Base-by-base conservation (phyloP, 305 asterid species). In the Ajuga reptans region DNA sequence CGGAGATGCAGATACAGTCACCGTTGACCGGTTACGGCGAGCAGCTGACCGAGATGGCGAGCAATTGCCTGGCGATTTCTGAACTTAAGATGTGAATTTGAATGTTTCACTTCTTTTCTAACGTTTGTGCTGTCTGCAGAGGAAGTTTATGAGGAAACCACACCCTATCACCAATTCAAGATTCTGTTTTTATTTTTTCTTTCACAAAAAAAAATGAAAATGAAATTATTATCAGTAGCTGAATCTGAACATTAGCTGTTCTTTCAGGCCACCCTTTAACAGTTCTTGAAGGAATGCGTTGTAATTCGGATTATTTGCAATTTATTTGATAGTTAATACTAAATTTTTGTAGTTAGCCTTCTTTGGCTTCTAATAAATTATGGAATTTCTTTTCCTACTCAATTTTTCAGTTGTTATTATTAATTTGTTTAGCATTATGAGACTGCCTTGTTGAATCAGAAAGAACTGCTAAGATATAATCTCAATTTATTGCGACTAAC, bases 11-110 rank as follows among this genome's bases (percentile, higher is more conserved):
- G 18, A 4, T 64, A 0, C 37, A 39, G 1, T 78, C 80, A 0
- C 90, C 87, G 0, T 9, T 86, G 15, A 8, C 60, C 5, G 31
- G 5, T 12, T 21, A 56, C 9, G 72, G 82, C 0, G 73, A 74
- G 15, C 81, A 75, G 80, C 59, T 88, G 76, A 65, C 78, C 3
- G 73, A 78, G 57, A 80, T 88, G 87, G 75, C 90, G 1, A 86
- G 87, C 81, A 86, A 81, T 12, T 83, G 81, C 52, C 80, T 86
- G 27, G 87, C 90, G 10, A 79, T 88, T 16, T 45, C 64, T 61
- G 63, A 84, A 2, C 61, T 45, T 3, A 29, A 71, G 45, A 6
- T 55, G 45, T 65, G 72, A 72, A n/a, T n/a, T n/a, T 60, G 57
- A 65, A 52, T 9, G 6, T 43, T 63, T 31, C 54, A 24, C 24